A percentile compares a stretch with the other conserved stretches of the same genome.
Evolutionary conservation across 352 stramenopile species (phyloP).

Genomic region (Detonula confervacea): DNA sequence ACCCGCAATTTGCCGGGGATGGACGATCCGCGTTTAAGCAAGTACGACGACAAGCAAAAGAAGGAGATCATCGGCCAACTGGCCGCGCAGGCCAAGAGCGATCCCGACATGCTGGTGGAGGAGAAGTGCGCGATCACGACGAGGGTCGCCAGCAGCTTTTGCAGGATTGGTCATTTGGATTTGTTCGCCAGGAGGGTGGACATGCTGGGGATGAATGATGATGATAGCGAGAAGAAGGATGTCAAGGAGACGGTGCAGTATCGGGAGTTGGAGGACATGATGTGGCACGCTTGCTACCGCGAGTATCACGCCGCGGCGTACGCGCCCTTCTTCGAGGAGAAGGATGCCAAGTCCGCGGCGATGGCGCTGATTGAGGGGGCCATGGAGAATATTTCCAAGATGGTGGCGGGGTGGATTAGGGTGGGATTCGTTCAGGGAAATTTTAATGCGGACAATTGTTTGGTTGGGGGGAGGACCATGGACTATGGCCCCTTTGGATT

Average conservation of each 20-base stretch:
- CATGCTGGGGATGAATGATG: constrained; percentile 4
- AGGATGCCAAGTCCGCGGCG: constrained; percentile 60
- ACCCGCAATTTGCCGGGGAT: constrained; percentile 47
- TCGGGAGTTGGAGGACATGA: constrained; percentile 74
- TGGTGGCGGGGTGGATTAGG: constrained; percentile 74
- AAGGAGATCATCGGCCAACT: constrained; percentile 73
- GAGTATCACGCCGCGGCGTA: constrained; percentile 70
- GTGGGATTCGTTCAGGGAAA: constrained; percentile 84
- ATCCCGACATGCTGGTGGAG: constrained; percentile 78
- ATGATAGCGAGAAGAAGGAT: constrained; percentile 14
- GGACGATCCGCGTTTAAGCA: constrained; percentile 77
- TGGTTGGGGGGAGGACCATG: constrained; percentile 78
- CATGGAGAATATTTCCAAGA: constrained; percentile 59
- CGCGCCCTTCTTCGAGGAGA: constrained; percentile 47
- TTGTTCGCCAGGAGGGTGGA: constrained; percentile 86
- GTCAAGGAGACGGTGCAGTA: constrained; percentile 57
- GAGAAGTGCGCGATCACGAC: constrained; percentile 84
- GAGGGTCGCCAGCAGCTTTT: constrained; percentile 91
- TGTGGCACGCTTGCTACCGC: constrained; percentile 81
- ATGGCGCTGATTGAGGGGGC: constrained; percentile 62
- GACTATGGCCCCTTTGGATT: constrained; percentile 85
- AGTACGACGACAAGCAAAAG: constrained; percentile 58
- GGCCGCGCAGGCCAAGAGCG: constrained; percentile 52
- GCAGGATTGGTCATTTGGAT: constrained; percentile 96
- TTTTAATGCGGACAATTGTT: constrained; percentile 85